These are phyloP conservation scores for Thielaviopsis musarum DNA, from an alignment of 2,329 filamentous ascomycete species.

Conservation along the genomic window DNA sequence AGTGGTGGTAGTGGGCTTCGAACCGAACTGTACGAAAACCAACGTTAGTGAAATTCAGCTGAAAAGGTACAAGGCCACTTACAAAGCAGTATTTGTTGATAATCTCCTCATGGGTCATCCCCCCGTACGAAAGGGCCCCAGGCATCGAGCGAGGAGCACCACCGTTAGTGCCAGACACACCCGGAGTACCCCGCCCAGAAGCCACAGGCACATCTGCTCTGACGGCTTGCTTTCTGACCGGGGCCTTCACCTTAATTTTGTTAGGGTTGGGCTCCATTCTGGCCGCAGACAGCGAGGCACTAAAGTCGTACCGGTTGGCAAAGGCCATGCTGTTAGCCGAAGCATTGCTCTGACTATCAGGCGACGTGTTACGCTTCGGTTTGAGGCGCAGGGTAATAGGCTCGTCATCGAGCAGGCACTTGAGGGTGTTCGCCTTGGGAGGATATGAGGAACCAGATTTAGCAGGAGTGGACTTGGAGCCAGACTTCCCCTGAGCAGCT, in stretches of 20 bases:
- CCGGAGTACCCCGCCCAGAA: constrained; percentile 8
- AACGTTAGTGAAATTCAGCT: constrained; percentile 8
- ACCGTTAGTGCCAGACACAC: constrained; percentile 1
- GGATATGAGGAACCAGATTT: background rate
- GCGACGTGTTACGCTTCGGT: constrained; percentile 38
- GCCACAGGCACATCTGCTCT: constrained; percentile 28
- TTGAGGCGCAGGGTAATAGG: constrained; percentile 50
- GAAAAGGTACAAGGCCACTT: constrained; percentile 39
- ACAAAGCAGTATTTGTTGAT: constrained; percentile 99
- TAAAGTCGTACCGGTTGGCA: constrained; percentile 89
- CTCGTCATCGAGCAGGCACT: constrained; percentile 41
- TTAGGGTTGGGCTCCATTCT: constrained; percentile 34
- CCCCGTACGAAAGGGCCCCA: constrained; percentile 68
- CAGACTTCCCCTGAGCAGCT: constrained; percentile 27
- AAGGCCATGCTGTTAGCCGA: constrained; percentile 35
- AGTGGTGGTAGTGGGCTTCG: constrained; percentile 7
- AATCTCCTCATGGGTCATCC: constrained; percentile 53
- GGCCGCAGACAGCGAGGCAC: constrained; percentile 73
- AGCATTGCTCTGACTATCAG: constrained; percentile 7
- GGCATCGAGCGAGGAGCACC: constrained; percentile 40
- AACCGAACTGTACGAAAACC: constrained; percentile 14
- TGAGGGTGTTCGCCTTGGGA: constrained; percentile 18
- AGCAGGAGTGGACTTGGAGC: background rate
- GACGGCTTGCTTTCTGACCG: constrained; percentile 71
- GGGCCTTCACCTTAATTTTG: constrained; percentile 3